Evolutionary conservation across 106 monocot genomes (phyloP).

Genomic region (Posidonia australis): DNA sequence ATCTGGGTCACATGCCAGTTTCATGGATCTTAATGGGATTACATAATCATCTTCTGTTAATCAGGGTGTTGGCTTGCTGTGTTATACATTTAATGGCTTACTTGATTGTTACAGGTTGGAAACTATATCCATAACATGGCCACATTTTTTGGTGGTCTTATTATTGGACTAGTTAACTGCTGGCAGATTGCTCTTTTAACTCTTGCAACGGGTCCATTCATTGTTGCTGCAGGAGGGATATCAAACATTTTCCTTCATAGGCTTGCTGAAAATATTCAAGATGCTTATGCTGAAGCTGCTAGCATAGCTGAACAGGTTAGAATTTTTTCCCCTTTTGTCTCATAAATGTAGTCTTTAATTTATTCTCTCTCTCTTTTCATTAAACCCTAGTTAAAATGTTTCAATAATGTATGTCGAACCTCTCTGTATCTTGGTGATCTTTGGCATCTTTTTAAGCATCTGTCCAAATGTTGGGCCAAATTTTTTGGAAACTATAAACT

Average conservation of each 20-base stretch:
- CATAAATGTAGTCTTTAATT: background rate
- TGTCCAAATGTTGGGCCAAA: too few species aligned
- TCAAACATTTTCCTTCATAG: constrained; percentile 98
- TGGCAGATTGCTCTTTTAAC: constrained; percentile 99
- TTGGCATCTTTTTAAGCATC: too few species aligned
- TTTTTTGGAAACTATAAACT: too few species aligned
- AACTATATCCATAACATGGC: constrained; percentile 99
- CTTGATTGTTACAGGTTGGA: constrained; percentile 57
- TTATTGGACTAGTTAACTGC: constrained; percentile 89
- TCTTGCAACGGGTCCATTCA: constrained; percentile 82
- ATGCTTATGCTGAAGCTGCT: constrained; percentile 99
- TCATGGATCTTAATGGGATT: background rate
- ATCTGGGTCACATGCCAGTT: background rate
- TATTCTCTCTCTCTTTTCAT: background rate
- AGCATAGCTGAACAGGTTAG: constrained; percentile 97
- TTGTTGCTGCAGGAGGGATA: constrained; percentile 99
- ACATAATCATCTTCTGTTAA: background rate
- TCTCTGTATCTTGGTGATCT: too few species aligned
- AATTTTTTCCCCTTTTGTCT: background rate
- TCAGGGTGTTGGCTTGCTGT: background rate
- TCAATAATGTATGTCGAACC: too few species aligned
- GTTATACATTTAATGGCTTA: background rate
- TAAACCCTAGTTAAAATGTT: too few species aligned
- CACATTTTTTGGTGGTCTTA: constrained; percentile 94
- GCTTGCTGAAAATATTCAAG: constrained; percentile 99